Conservation (phyloP, 169 alveolate species). For the Plasmodium yoelii region DNA sequence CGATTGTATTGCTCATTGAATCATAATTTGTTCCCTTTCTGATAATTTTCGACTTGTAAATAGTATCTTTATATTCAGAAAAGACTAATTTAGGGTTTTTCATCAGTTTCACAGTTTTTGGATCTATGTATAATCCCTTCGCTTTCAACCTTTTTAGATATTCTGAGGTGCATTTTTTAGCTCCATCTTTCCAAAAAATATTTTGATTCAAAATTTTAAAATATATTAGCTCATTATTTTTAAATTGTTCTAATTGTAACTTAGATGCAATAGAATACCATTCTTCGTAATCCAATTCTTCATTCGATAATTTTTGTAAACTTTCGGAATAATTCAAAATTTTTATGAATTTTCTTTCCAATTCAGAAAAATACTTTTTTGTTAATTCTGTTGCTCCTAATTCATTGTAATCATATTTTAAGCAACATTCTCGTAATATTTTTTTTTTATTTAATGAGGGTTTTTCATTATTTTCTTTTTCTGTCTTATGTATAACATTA, state of each 20-base stretch:
- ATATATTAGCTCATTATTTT: conserved; percentile 51
- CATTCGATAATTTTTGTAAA: conserved; percentile 56
- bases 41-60: conserved; percentile 11
- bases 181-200: conserved; percentile 62
- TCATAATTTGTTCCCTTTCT: conserved; percentile 15
- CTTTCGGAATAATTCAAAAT: conserved; percentile 15
- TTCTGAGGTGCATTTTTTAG: conserved; percentile 16
- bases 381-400: conserved; percentile 70
- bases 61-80: conserved; percentile 41
- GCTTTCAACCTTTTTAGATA: conserved; percentile 2
- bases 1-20: background rate
- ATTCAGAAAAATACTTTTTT: conserved; percentile 33
- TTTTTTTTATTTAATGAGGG: conserved; percentile 28
- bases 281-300: conserved; percentile 56
- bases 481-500: conserved; percentile 19
- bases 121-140: conserved; percentile 25
- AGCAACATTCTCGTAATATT: conserved; percentile 47
- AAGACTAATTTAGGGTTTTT: conserved; percentile 23
- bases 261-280: conserved; percentile 64
- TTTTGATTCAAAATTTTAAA: conserved; percentile 36
- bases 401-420: conserved; percentile 55
- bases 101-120: conserved; percentile 16
- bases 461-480: conserved; percentile 1
- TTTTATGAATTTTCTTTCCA: conserved; percentile 51
- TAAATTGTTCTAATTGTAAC: conserved; percentile 51